Base-by-base conservation (phyloP, 1,284 basidiomycete genomes). In the Ustilago bromivora region DNA sequence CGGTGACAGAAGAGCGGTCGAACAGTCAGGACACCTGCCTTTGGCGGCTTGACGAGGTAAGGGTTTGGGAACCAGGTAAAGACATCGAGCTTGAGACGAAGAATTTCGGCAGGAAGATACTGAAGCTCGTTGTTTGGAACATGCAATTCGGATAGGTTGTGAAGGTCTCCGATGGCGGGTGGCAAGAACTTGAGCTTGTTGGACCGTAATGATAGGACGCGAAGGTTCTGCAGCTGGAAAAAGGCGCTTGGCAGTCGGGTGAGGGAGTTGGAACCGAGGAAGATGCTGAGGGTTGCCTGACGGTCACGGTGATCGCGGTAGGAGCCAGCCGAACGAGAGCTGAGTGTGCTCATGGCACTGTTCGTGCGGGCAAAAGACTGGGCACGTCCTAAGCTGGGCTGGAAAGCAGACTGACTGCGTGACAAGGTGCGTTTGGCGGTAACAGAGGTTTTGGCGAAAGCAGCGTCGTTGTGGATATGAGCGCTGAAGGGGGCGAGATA, bases 31-130 rank as follows among this genome's bases (percentile, higher is more conserved):
- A 68, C 54, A 38, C 72, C 70, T 11, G 67, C 60, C 7, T 71
- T 72, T 15, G 68, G 64, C 1, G 73, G 71, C 49, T 82, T 76
- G 60, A 62, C 40, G 8, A 78, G 52, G 60, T 79, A 84, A 15
- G 82, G 83, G 41, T 85, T 85, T 8, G 84, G 84, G 59, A 80
- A 78, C 71, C 76, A 81, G 51, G 72, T 80, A 57, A 84, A 83
- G 10, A 74, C 78, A 9, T 79, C 71, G 19, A 85, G 76, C 31
- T 66, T 68, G 35, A 85, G 78, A 61, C 80, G 76, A 38, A 82
- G 79, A 38, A 84, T 84, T 65, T 84, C 82, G 28, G 82, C 80
- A 28, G 83, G 84, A 19, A 85, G 73, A 34, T 82, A 82, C 52
- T 68, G 64, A 15, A 84, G 73, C 43, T 78, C 57, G 65, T 85